phyloP scores from a whole-genome alignment of 208 protist genomes.

The Angomonas ambiguus region DNA sequence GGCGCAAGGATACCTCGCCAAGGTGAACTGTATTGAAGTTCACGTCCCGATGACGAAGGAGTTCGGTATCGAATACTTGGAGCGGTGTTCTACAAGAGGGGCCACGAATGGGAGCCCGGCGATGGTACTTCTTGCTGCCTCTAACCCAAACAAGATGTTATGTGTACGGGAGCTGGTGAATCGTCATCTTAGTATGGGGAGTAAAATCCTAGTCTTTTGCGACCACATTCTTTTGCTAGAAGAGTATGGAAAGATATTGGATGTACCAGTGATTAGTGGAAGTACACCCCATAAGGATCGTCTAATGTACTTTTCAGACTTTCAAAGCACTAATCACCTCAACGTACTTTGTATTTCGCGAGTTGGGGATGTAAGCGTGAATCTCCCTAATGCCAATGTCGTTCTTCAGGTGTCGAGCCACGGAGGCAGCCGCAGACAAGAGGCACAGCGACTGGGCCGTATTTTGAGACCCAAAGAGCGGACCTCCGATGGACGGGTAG shows the following conservation, averaged over 20 bases:
- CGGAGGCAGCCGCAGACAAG: constrained; percentile 93
- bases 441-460: constrained; percentile 96
- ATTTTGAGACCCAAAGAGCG: constrained; percentile 92
- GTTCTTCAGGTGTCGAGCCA: constrained; percentile 98
- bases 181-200: constrained; percentile 86
- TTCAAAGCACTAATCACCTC: constrained; percentile 82
- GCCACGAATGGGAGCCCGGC: constrained; percentile 60
- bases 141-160: constrained; percentile 89
- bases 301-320: constrained; percentile 92
- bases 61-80: constrained; percentile 92
- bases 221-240: constrained; percentile 97
- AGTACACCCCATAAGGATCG: constrained; percentile 90
- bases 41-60: constrained; percentile 96
- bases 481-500: constrained; percentile 65
- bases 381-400: constrained; percentile 98
- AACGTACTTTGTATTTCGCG: constrained; percentile 97
- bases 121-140: constrained; percentile 72
- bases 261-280: constrained; percentile 93
- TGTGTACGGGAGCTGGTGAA: constrained; percentile 90
- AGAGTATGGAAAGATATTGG: constrained; percentile 90
- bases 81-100: constrained; percentile 79
- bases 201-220: constrained; percentile 99
- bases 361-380: constrained; percentile 97
- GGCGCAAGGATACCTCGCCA: constrained; percentile 94
- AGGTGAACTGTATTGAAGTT: constrained; percentile 98